Conservation (phyloP, 2,329 filamentous ascomycete genomes). For the Tolypocladium tundrense region DNA sequence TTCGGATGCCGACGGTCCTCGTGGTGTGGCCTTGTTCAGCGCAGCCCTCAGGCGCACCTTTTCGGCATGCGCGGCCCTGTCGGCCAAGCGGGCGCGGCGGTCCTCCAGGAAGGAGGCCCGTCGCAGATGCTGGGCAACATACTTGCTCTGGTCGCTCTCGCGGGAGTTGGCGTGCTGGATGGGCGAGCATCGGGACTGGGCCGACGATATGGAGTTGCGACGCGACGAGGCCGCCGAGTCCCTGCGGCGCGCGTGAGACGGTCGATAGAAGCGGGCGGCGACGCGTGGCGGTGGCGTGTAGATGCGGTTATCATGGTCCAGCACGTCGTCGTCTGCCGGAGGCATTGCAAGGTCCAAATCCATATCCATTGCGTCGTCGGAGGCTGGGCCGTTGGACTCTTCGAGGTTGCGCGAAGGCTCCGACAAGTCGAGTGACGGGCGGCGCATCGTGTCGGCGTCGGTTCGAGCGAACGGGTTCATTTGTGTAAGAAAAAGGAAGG, state of each 20-base stretch:
- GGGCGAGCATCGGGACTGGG: constrained; percentile 58
- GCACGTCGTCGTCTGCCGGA: constrained; percentile 23
- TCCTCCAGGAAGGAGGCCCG: constrained; percentile 73
- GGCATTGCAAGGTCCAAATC: constrained; percentile 28
- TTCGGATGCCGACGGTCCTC: constrained; percentile 57
- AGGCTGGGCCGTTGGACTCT: constrained; percentile 19
- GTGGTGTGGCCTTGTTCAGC: constrained; percentile 58
- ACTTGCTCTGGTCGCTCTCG: constrained; percentile 59
- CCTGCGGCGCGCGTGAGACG: constrained; percentile 55
- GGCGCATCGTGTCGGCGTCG: constrained; percentile 26
- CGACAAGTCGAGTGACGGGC: constrained; percentile 28
- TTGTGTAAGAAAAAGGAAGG: too few relatives aligned
- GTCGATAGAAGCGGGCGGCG: constrained; percentile 67
- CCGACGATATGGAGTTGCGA: constrained; percentile 70
- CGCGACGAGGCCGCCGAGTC: constrained; percentile 70
- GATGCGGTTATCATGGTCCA: constrained; percentile 23
- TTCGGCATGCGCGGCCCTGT: constrained; percentile 72
- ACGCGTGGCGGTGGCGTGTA: constrained; percentile 64
- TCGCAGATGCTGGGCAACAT: constrained; percentile 69
- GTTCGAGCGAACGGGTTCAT: background rate
- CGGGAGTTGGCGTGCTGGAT: constrained; percentile 40
- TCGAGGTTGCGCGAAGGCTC: constrained; percentile 31
- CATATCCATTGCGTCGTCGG: constrained; percentile 18
- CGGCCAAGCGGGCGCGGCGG: constrained; percentile 68
- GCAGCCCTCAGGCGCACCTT: constrained; percentile 71